Base-by-base conservation (phyloP, 2,329 filamentous ascomycete species). In the Pseudodiploospora longispora region DNA sequence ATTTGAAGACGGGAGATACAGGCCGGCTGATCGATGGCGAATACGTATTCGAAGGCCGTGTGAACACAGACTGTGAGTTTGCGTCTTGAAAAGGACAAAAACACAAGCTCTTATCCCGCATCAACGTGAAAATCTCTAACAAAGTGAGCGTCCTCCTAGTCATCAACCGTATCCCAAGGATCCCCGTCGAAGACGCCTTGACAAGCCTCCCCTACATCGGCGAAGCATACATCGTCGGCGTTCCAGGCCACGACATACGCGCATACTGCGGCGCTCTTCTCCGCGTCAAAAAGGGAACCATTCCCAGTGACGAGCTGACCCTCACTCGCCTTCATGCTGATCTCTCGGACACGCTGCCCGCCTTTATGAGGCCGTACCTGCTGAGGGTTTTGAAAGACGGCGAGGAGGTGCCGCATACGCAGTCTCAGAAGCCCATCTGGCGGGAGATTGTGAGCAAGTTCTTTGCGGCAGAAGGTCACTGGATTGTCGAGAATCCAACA, bases 261-360 rank as follows among this genome's bases (percentile, higher is more conserved):
- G 41, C 52, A 12, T 41, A 54, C 27, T 56, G 53, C 31, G 54
- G 42, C 4, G 51, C 52, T 9, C 40, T 56, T 19, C 41, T 56
- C 5, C 47, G 51, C 6, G 39, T 49, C 6, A 44, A 42, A 5
- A 35, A 36, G 3, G 40, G 27, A 34, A 42, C 27, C 7, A 30
- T 6, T 10, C 27, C 5, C 27, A 42, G n/a, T 30, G 30, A 27
- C 19, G 27, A 28, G 27, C 8, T 52, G 19, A 40, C 38, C 1
- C 38, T 56, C 7, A 41, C 43, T 3, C 38, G 37, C 6, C 46
- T 57, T 5, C 39, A 47, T 5, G 35, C 33, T 2, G 53, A 52
- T 9, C 48, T 57, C 9, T 6, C 31, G 6, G 34, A 42, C 1
- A 42, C 27, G 3, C 19, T 55, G 9, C 45, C 52, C 3, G 19